These are phyloP conservation scores for Trypanosoma lewisi DNA, from an alignment of 208 protist species.

Conservation along the genomic window DNA sequence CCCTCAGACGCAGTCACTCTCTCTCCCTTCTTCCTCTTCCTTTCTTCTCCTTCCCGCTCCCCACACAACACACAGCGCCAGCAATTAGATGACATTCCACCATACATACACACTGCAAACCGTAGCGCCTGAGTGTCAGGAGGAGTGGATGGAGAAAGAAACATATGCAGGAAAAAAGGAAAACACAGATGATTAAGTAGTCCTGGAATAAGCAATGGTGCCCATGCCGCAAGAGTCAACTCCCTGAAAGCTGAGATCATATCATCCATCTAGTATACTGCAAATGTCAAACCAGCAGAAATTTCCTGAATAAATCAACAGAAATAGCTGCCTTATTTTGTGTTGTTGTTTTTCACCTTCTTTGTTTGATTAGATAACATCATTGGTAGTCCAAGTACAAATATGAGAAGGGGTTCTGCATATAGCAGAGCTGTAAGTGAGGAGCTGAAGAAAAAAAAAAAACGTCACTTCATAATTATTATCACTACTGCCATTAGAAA, in stretches of 20 bases:
- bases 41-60: neutral
- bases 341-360: neutral
- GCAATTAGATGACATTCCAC: neutral
- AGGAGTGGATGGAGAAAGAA: neutral
- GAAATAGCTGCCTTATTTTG: too few species aligned
- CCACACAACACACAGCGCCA: neutral
- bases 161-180: neutral
- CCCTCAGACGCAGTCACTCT: too few species aligned
- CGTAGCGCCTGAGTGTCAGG: neutral
- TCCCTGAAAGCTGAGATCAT: neutral
- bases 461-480: too few species aligned
- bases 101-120: neutral
- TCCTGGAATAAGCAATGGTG: slow-evolving; percentile 9
- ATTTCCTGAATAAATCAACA: neutral
- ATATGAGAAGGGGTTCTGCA: neutral
- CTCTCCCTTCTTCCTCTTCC: neutral
- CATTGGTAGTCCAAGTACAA: neutral
- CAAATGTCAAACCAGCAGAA: neutral
- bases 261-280: neutral
- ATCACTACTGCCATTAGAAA: neutral
- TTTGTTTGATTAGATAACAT: slow-evolving; percentile 6
- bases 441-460: too few species aligned
- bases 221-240: neutral
- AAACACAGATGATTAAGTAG: slow-evolving; percentile 7
- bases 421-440: neutral